Base-by-base conservation (phyloP, 257 asterid genomes). In the Cruciata laevipes region DNA sequence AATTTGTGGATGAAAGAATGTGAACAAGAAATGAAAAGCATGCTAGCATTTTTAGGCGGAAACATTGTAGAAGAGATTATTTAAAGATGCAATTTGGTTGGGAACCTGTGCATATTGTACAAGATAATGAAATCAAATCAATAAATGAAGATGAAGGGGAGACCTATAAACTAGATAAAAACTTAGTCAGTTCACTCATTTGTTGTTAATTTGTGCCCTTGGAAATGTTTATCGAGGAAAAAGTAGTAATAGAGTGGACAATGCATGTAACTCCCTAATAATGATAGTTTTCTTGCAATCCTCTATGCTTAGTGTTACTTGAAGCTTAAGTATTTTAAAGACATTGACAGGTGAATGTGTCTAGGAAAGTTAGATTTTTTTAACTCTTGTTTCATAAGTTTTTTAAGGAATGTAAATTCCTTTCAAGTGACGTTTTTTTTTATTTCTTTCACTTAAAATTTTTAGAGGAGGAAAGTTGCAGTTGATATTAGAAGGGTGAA, bases 391-490 rank as follows among this genome's bases (percentile, higher is more conserved):
- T 65, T 24, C 11, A 65, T 3, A 10, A 40, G 12, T 21, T 21
- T 56, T 23, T 8, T 20, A 18, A 10, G 8, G n/a, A n/a, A n/a
- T n/a, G n/a, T 40, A 58, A 25, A 3, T 27, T 58, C 47, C 32
- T 27, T 8, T 57, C 14, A 11, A 57, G 33, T 57, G 62, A 21
- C 31, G 56, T 56, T 74, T 68, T 60, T 8, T 23, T 69, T n/a
- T 13, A n/a, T n/a, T n/a, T n/a, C n/a, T n/a, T n/a, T n/a, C 53
- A 6, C 67, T 47, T 17, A 7, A n/a, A 8, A 6, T 65, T 17
- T 66, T 51, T 61, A 88, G 96, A 82, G 98, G 97, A 87, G 97
- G 71, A 89, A 88, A 83, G 88, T 85, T 64, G 97, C 87, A 3
- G 83, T 93, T 40, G 91, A 92, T 6, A 93, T 93, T 71, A 85